A percentile compares a stretch with the other conserved stretches of the same genome.
Evolutionary conservation across 495 filamentous ascomycete genomes (phyloP).

Genomic region (Aspergillus nanangensis): DNA sequence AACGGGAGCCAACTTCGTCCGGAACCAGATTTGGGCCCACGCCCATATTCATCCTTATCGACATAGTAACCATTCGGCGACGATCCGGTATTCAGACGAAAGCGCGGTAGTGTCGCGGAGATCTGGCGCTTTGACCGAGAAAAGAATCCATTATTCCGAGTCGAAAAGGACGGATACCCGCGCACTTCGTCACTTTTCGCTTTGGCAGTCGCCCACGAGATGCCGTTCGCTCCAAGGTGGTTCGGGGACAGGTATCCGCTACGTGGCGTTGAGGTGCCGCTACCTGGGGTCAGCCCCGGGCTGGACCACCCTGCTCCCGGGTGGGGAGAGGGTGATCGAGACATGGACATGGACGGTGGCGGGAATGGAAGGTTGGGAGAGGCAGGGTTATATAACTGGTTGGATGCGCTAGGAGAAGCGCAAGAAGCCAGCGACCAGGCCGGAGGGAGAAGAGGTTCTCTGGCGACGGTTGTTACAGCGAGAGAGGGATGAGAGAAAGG

Average conservation of each 20-base stretch:
- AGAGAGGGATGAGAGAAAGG: neutral
- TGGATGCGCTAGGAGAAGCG: neutral
- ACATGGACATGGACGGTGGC: conserved; percentile 64
- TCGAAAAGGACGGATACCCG: conserved; percentile 77
- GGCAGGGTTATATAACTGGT: neutral
- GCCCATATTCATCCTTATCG: conserved; percentile 72
- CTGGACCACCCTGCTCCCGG: conserved; percentile 83
- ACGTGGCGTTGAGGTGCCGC: conserved; percentile 64
- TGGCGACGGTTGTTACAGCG: neutral
- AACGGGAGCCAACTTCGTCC: conserved; percentile 19
- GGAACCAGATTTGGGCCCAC: conserved; percentile 30
- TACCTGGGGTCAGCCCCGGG: conserved; percentile 69
- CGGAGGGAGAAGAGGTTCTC: neutral
- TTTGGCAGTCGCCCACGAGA: conserved; percentile 77
- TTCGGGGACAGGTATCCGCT: conserved; percentile 40
- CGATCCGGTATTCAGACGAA: conserved; percentile 33
- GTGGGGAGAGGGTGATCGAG: conserved; percentile 77
- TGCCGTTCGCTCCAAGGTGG: conserved; percentile 35
- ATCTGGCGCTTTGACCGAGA: conserved; percentile 70
- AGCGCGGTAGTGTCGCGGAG: conserved; percentile 70
- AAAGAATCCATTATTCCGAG: conserved; percentile 77
- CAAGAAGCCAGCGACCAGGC: neutral
- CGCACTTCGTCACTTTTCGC: conserved; percentile 72
- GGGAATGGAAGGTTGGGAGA: conserved; percentile 1
- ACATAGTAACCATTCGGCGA: conserved; percentile 51